A percentile compares a stretch with the other conserved stretches of the same genome.
phyloP scores from a whole-genome alignment of 2,329 filamentous ascomycete genomes.

The Aspergillus fijiensis region DNA sequence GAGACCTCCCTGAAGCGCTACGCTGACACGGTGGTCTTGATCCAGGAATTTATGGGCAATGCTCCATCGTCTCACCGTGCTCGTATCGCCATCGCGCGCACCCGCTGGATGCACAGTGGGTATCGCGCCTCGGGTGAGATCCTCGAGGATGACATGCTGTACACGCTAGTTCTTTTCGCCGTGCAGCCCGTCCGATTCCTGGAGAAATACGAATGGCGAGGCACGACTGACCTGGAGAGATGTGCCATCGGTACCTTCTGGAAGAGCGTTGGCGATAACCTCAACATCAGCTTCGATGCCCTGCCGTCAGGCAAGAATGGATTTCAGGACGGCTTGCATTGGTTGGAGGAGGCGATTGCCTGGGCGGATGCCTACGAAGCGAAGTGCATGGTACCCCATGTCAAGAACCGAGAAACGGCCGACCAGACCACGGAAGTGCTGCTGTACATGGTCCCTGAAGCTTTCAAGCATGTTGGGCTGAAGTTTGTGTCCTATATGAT shows the following conservation, averaged over 20 bases:
- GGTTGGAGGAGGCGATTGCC: constrained; percentile 50
- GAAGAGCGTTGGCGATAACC: constrained; percentile 69
- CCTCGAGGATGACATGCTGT: constrained; percentile 62
- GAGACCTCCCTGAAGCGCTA: constrained; percentile 55
- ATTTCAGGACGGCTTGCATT: constrained; percentile 54
- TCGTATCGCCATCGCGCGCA: constrained; percentile 57
- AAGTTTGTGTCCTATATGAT: constrained; percentile 60
- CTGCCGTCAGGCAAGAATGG: constrained; percentile 45
- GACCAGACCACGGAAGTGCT: constrained; percentile 62
- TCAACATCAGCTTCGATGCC: constrained; percentile 58
- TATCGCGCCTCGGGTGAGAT: constrained; percentile 62
- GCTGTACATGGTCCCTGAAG: constrained; percentile 54
- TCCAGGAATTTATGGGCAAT: constrained; percentile 51
- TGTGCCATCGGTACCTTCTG: constrained; percentile 69
- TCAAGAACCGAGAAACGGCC: constrained; percentile 54
- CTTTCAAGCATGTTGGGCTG: constrained; percentile 48
- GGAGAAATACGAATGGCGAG: constrained; percentile 67
- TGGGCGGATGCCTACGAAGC: constrained; percentile 62
- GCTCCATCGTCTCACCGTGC: constrained; percentile 46
- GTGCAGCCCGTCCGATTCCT: constrained; percentile 66
- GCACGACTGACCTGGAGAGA: constrained; percentile 64
- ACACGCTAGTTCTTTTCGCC: constrained; percentile 65
- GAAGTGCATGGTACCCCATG: constrained; percentile 56
- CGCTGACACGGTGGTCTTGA: constrained; percentile 52
- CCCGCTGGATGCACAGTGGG: constrained; percentile 62